Percentiles rank a stretch among this genome's conserved stretches.
phyloP scores from a whole-genome alignment of 169 alveolate species.

The Eimeria brunetti region DNA sequence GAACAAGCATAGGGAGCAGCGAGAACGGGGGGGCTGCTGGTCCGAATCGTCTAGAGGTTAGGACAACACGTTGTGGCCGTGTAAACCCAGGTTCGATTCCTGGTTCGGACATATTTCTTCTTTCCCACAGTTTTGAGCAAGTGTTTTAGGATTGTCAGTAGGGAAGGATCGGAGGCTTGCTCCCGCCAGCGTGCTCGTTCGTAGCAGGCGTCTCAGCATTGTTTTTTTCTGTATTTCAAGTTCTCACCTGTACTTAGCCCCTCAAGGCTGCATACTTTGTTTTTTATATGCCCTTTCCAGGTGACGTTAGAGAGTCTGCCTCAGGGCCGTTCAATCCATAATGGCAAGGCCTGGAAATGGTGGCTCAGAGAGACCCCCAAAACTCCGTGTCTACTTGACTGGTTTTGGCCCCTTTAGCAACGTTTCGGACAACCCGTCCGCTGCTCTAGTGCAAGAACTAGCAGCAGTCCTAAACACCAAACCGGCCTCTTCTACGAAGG shows the following conservation, averaged over 20 bases:
- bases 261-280: not conserved
- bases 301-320: not conserved
- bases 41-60: constrained; percentile 96
- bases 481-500: not conserved
- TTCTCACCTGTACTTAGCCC: not conserved
- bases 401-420: constrained; percentile 44
- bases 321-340: not conserved
- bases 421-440: constrained; percentile 44
- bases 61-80: constrained; percentile 97
- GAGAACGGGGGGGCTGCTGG: constrained; percentile 22
- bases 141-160: not conserved
- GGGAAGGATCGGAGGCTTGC: not conserved
- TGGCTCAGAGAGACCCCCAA: not conserved
- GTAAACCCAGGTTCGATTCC: constrained; percentile 97
- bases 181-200: not conserved
- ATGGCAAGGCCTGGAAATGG: not conserved
- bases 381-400: constrained; percentile 17
- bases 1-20: not conserved
- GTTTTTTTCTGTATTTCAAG: not conserved
- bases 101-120: constrained; percentile 92
- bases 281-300: not conserved
- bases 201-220: not conserved
- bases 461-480: constrained; percentile 13
- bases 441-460: not conserved
- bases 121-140: too few relatives aligned